phyloP scores from a whole-genome alignment of 108 stramenopile genomes.

The Schizochytrium sp. region DNA sequence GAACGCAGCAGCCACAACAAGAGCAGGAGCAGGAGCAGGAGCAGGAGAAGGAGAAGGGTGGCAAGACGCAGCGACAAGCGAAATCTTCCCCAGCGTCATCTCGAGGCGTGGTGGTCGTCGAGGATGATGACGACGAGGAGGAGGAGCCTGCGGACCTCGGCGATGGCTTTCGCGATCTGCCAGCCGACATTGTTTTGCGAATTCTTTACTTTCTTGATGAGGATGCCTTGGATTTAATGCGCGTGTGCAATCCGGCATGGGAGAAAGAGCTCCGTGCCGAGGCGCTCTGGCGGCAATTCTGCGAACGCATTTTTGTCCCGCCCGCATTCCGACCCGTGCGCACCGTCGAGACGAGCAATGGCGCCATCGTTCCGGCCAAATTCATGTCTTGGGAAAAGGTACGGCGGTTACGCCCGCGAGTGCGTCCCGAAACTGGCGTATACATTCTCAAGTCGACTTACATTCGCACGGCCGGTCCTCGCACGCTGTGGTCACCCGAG shows the following conservation, averaged over 20 bases:
- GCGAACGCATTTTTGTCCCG: not conserved
- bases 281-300: not conserved
- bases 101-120: not conserved
- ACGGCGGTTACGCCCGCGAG: not conserved
- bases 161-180: not conserved
- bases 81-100: too few species aligned
- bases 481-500: not conserved
- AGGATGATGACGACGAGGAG: not conserved
- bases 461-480: not conserved
- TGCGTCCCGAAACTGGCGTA: not conserved
- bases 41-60: too few species aligned
- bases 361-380: not conserved
- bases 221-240: not conserved
- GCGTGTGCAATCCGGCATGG: not conserved
- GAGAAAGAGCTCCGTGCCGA: not conserved
- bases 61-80: too few species aligned
- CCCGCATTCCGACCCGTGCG: not conserved
- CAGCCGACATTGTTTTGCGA: not conserved
- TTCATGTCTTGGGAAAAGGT: not conserved
- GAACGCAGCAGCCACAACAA: not conserved
- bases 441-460: not conserved
- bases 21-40: too few species aligned
- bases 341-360: not conserved
- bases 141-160: slow-evolving; percentile 8
- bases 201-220: not conserved